These are phyloP conservation scores for Cercis canadensis DNA, from an alignment of 306 rosid species.

Conservation along the genomic window DNA sequence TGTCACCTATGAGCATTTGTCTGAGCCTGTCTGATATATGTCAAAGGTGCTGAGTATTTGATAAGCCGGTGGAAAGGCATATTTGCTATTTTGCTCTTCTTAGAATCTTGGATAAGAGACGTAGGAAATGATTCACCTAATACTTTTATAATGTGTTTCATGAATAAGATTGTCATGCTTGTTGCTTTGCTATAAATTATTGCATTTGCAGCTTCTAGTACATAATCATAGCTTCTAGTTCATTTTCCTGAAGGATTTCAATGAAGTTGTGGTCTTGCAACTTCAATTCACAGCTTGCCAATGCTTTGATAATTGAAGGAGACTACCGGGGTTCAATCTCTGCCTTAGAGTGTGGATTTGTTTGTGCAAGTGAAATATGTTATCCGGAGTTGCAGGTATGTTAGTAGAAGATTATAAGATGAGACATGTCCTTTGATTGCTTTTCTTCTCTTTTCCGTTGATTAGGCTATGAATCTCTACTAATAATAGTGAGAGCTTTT, in stretches of 20 bases:
- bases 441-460: constrained; percentile 13
- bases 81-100: neutral
- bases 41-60: constrained; percentile 24
- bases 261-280: constrained; percentile 93
- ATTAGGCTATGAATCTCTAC: constrained; percentile 21
- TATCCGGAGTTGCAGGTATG: constrained; percentile 89
- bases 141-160: neutral
- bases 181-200: neutral
- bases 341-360: constrained; percentile 77
- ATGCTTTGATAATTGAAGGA: constrained; percentile 90
- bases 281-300: constrained; percentile 97
- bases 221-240: constrained; percentile 35
- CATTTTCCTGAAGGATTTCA: constrained; percentile 59
- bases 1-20: neutral
- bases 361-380: constrained; percentile 67
- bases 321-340: constrained; percentile 78
- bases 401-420: constrained; percentile 19
- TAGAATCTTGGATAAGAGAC: constrained; percentile 1
- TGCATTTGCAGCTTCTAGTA: neutral
- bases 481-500: constrained; percentile 22
- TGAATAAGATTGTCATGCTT: neutral
- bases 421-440: constrained; percentile 29
- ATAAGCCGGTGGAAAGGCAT: constrained; percentile 13
- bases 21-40: constrained; percentile 27
- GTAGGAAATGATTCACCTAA: neutral